phyloP scores from a whole-genome alignment of 2,329 filamentous ascomycete species.

The Rutstroemia sp. region DNA sequence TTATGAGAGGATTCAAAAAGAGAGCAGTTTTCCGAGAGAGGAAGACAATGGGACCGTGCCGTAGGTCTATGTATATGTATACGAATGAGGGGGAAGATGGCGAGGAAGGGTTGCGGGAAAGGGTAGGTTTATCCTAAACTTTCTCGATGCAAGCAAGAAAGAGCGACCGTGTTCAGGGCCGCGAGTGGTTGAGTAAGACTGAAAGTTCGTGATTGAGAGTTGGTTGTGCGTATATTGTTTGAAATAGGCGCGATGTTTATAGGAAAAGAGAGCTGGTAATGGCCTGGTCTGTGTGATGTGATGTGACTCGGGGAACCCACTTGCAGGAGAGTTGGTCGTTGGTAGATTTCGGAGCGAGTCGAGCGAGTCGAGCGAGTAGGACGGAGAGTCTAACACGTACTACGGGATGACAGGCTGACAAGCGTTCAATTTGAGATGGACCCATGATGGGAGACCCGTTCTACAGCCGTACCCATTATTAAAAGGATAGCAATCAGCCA shows the following conservation, averaged over 20 bases:
- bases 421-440: neutral
- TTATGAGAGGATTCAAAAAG: too few relatives aligned
- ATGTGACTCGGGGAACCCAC: neutral
- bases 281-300: neutral
- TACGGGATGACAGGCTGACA: neutral
- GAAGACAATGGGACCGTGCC: neutral
- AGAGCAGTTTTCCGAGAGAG: too few relatives aligned
- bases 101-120: too few relatives aligned
- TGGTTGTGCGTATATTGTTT: neutral
- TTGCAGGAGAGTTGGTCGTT: neutral
- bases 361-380: too few relatives aligned
- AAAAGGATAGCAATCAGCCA: too few relatives aligned
- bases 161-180: too few relatives aligned
- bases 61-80: conserved; percentile 3
- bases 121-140: too few relatives aligned
- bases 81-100: too few relatives aligned
- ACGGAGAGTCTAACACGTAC: neutral
- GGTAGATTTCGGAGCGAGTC: neutral
- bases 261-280: neutral
- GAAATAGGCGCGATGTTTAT: conserved; percentile 10
- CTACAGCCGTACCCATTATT: too few relatives aligned
- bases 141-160: too few relatives aligned
- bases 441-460: neutral
- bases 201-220: neutral
- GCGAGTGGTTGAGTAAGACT: too few relatives aligned